A percentile compares a stretch with the other conserved stretches of the same genome.
These are phyloP conservation scores for Termitomyces eurrhizus DNA, from an alignment of 768 basidiomycete species.

Conservation along the genomic window DNA sequence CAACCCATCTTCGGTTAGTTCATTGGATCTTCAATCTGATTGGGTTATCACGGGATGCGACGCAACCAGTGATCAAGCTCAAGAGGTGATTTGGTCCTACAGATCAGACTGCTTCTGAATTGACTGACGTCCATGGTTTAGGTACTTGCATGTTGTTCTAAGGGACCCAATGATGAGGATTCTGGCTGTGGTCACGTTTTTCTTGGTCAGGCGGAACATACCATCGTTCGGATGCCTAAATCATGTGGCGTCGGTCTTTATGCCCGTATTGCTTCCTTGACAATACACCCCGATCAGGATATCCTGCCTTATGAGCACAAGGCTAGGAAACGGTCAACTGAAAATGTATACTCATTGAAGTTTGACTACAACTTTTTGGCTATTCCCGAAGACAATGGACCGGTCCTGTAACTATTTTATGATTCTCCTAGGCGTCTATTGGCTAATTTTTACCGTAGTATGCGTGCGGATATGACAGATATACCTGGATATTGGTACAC, in stretches of 20 bases:
- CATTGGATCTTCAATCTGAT: not conserved
- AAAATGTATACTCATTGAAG: not conserved
- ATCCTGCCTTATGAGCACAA: not conserved
- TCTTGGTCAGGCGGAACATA: not conserved
- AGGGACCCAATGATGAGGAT: not conserved
- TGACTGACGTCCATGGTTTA: not conserved
- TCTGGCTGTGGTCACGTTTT: slow-evolving; percentile 3
- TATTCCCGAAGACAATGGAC: not conserved
- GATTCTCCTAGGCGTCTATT: not conserved
- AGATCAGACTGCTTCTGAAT: not conserved
- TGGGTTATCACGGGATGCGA: slow-evolving; percentile 1
- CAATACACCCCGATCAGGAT: not conserved
- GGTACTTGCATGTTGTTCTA: slow-evolving; percentile 1
- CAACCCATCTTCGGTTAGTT: not conserved
- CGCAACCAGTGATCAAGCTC: not conserved
- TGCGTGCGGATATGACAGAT: slow-evolving; percentile 4
- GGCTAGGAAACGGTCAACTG: not conserved
- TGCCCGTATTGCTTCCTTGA: not conserved
- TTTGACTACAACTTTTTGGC: slow-evolving; percentile 1
- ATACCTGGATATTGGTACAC: slow-evolving; percentile 2
- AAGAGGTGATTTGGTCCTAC: not conserved
- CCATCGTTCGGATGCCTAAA: not conserved
- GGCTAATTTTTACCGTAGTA: not conserved
- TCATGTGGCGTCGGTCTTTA: not conserved
- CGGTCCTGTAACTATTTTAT: not conserved